These are phyloP conservation scores for Metarhizium brunneum DNA, from an alignment of 2,329 filamentous ascomycete genomes.

Conservation along the genomic window DNA sequence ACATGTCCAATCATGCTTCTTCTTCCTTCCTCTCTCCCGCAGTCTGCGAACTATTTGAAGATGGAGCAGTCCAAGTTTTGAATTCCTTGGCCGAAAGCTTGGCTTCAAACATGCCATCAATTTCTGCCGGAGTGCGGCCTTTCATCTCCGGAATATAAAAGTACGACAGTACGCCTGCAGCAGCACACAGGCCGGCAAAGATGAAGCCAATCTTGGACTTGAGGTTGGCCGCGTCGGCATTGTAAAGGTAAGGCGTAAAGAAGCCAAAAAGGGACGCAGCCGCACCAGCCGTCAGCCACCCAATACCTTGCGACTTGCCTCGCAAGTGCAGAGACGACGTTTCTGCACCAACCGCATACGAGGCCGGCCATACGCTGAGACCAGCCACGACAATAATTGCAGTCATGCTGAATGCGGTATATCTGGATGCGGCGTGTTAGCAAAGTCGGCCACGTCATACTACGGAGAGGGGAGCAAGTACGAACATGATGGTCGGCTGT, in stretches of 20 bases:
- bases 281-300: constrained; percentile 31
- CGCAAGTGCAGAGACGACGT: constrained; percentile 32
- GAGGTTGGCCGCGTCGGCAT: constrained; percentile 23
- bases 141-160: constrained; percentile 43
- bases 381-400: constrained; percentile 32
- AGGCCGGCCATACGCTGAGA: constrained; percentile 32
- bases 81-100: constrained; percentile 17
- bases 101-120: constrained; percentile 31
- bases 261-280: constrained; percentile 33
- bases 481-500: constrained; percentile 23
- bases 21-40: not conserved
- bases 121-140: constrained; percentile 34
- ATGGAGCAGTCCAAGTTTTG: not conserved
- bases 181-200: constrained; percentile 25
- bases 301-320: constrained; percentile 33
- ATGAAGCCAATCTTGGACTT: constrained; percentile 32
- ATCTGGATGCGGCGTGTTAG: constrained; percentile 8
- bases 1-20: not conserved
- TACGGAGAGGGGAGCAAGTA: constrained; percentile 5
- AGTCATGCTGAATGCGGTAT: constrained; percentile 28
- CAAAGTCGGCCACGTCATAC: not conserved
- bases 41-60: not conserved
- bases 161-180: constrained; percentile 28
- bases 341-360: constrained; percentile 32
- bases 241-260: constrained; percentile 35